Evolutionary conservation across 345 rosid species (phyloP), one percentile per base, ranked within the genome.

Genomic region (Rhodamnia rubescens): DNA sequence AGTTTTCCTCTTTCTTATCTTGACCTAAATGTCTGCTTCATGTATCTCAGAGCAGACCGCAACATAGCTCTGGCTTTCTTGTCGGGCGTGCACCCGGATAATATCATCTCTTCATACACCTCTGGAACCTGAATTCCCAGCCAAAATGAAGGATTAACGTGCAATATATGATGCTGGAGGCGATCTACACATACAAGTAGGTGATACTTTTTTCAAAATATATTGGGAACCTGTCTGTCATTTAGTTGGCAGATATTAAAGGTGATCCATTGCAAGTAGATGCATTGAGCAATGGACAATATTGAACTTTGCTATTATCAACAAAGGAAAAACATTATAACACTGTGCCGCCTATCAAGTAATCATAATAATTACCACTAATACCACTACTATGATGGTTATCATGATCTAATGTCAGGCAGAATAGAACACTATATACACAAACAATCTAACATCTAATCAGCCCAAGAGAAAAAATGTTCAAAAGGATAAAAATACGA

Each of bases 41-140:
- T 93, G 91, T 95, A 96, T 91, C 91, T 94, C 82, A 97, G 90
- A 88, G 98, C 99, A 87, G 98, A 95, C 42, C 99, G 96, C 81
- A 97, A 87, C 99, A 97, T 97, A 50, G 95, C 96, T 91, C 98
- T 92, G 82, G 99, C 98, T 91, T 96, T 97, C 85, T 93, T 91
- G 86, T 97, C 99, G 22, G 99, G 98, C 88, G 88, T 93, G 92
- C 95, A 94, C 12, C 98, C 99, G 53, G 94, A 90, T 92, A 90
- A 74, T 83, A 95, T 92, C 99, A 97, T 95, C 90, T 97, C 99
- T 87, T 96, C 98, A 40, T 95, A 97, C 80, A 97, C 97, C 84
- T 89, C 87, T 0, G 99, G 98, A 75, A 97, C 99, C 99, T 97
- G 91, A 89, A 90, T 18, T 69, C 47, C 80, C 80, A 87, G 40